These are phyloP conservation scores for Suillus paluster DNA, from an alignment of 768 basidiomycete species.

Conservation along the genomic window DNA sequence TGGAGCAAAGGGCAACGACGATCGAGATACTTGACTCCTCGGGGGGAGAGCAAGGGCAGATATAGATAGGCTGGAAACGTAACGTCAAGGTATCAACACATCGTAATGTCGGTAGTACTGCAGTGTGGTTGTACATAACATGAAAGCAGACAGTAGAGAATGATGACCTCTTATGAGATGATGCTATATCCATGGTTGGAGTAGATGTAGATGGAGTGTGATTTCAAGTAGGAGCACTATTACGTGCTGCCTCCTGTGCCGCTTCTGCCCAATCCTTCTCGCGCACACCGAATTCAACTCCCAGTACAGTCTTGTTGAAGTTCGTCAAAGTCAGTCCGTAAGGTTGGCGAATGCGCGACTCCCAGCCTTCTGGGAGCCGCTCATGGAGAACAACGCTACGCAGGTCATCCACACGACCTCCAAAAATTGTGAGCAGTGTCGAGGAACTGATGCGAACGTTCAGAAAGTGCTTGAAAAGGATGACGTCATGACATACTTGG, in stretches of 20 bases:
- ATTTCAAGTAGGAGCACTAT: neutral
- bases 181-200: too few relatives aligned
- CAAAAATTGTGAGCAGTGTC: slow-evolving; percentile 70
- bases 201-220: too few relatives aligned
- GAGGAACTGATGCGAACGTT: slow-evolving; percentile 50
- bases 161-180: too few relatives aligned
- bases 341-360: slow-evolving; percentile 55
- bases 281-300: slow-evolving; percentile 26
- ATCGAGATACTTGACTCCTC: too few relatives aligned
- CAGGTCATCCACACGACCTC: slow-evolving; percentile 63
- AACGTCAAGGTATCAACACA: too few relatives aligned
- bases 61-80: too few relatives aligned
- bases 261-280: slow-evolving; percentile 24
- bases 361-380: slow-evolving; percentile 74
- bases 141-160: neutral
- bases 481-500: slow-evolving; percentile 55
- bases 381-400: slow-evolving; percentile 64
- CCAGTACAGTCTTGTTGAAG: slow-evolving; percentile 51
- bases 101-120: neutral
- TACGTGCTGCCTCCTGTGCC: neutral
- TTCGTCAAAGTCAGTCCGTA: slow-evolving; percentile 61
- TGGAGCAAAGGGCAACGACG: too few relatives aligned
- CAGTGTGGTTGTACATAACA: neutral
- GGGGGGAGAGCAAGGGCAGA: too few relatives aligned
- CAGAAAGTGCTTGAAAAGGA: neutral